Base-by-base conservation (phyloP, 2,329 filamentous ascomycete genomes). In the Colletotrichum kahawae region DNA sequence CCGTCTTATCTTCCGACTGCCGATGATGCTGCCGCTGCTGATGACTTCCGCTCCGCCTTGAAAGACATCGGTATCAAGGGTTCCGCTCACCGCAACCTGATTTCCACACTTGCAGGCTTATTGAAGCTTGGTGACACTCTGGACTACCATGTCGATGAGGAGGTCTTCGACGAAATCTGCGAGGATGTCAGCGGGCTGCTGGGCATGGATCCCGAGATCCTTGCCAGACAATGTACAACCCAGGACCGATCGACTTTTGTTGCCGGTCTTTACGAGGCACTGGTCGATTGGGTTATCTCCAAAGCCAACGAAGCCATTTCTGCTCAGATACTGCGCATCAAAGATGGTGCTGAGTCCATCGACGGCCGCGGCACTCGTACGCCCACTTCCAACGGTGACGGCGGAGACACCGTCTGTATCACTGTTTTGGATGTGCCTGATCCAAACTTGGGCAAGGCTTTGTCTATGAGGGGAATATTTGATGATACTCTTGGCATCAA, bases 51-150 rank as follows among this genome's bases (percentile, higher is more conserved):
- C 65, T 88, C 93, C 38, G 94, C 95, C 10, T 87, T 99, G 31
- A 98, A 97, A 83, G 92, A 94, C 3, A 96, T 99, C 79, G 97
- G 97, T 21, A 97, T 99, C 84, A 98, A 97, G 83, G 97, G 97
- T 8, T 90, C 94, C 13, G 88, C 92, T 31, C 93, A 97, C 78
- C 92, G 95, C 71, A 94, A 95, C 80, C 90, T 99, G 72, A 93
- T 99, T 67, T 97, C 95, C 0, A 93, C 93, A 1, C 89, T 99
- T 21, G 95, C 95, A 3, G 96, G 95, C 33, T 86, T 99, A 16
- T 87, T 99, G 24, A 98, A 98, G 83, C 91, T 99, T 5, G 97
- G 97, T 16, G 95, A 99, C 82, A 95, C 95, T 0, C 88, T 97
- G 7, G 95, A 95, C 77, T 96, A 98, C 79, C 88, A 93, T 33